phyloP scores from a whole-genome alignment of 192 early-diverging fungal species.

The Powellomyces hirtus region DNA sequence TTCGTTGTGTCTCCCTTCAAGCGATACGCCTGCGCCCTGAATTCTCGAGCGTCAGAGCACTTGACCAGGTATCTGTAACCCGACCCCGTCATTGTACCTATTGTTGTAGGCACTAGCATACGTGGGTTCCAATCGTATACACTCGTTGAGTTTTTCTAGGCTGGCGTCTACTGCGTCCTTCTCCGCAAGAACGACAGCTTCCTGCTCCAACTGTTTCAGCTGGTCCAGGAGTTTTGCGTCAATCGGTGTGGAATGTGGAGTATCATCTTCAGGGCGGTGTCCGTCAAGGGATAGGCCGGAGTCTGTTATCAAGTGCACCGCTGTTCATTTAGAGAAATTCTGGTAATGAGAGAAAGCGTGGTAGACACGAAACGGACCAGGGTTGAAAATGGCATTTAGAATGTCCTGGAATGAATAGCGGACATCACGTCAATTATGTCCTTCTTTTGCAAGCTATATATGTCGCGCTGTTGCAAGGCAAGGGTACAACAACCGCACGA shows the following conservation, averaged over 20 bases:
- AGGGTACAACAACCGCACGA: too few relatives aligned
- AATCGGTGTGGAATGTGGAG: neutral
- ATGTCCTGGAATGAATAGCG: slow-evolving; percentile 4
- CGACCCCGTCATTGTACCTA: slow-evolving; percentile 7
- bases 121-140: slow-evolving; percentile 40
- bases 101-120: slow-evolving; percentile 72
- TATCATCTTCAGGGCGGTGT: neutral
- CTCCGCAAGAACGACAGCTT: slow-evolving; percentile 46
- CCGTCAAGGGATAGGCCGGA: neutral
- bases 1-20: slow-evolving; percentile 35
- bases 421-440: neutral
- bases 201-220: slow-evolving; percentile 37
- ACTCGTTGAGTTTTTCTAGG: slow-evolving; percentile 30
- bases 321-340: too few relatives aligned
- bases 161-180: slow-evolving; percentile 36
- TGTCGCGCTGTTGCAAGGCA: too few relatives aligned
- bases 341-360: neutral
- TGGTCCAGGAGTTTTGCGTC: neutral
- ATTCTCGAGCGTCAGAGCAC: neutral
- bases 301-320: neutral
- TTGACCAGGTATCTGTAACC: neutral
- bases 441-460: neutral
- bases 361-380: neutral
- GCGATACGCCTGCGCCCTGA: slow-evolving; percentile 33
- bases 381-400: slow-evolving; percentile 25